A percentile compares a stretch with the other conserved stretches of the same genome.
Evolutionary conservation across 352 stramenopile species (phyloP).

Genomic region (Globisporangium splendens): DNA sequence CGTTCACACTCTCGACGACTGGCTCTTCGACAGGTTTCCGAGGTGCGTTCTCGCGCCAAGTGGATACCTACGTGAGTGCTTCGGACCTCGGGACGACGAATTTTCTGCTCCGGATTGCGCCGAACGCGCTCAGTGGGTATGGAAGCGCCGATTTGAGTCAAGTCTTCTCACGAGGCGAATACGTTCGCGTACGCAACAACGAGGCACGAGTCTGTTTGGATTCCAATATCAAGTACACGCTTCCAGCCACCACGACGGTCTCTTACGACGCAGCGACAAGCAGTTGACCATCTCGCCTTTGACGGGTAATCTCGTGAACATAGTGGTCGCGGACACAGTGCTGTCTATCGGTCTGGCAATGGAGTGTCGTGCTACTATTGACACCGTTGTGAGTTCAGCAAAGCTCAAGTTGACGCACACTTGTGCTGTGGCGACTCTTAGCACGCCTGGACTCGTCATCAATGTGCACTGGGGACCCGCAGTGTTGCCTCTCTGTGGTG

Average conservation of each 20-base stretch:
- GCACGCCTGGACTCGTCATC: constrained; percentile 19
- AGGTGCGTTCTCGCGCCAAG: constrained; percentile 40
- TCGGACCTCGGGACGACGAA: constrained; percentile 21
- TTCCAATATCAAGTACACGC: constrained; percentile 37
- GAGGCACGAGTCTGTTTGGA: constrained; percentile 66
- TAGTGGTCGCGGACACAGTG: constrained; percentile 30
- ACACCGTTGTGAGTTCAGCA: constrained; percentile 13
- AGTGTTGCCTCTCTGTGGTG: constrained; percentile 56
- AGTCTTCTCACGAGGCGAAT: constrained; percentile 60
- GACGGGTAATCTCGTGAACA: constrained; percentile 14
- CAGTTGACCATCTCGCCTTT: constrained; percentile 49
- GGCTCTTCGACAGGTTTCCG: constrained; percentile 33
- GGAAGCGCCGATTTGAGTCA: constrained; percentile 27
- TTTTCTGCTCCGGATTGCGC: constrained; percentile 52
- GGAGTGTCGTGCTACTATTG: constrained; percentile 27
- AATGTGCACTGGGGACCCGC: constrained; percentile 65
- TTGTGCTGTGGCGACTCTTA: constrained; percentile 25
- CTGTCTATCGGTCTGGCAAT: constrained; percentile 39
- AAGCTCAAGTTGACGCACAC: constrained; percentile 29
- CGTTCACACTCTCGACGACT: constrained; percentile 63
- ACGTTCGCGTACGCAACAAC: constrained; percentile 54
- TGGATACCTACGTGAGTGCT: constrained; percentile 44
- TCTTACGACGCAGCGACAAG: constrained; percentile 23
- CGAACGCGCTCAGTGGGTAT: constrained; percentile 30
- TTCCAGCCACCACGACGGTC: constrained; percentile 32